Percentiles rank a stretch among this genome's conserved stretches.
These are phyloP conservation scores for Dioscorea dumetorum DNA, from an alignment of 106 monocot species.

Conservation along the genomic window DNA sequence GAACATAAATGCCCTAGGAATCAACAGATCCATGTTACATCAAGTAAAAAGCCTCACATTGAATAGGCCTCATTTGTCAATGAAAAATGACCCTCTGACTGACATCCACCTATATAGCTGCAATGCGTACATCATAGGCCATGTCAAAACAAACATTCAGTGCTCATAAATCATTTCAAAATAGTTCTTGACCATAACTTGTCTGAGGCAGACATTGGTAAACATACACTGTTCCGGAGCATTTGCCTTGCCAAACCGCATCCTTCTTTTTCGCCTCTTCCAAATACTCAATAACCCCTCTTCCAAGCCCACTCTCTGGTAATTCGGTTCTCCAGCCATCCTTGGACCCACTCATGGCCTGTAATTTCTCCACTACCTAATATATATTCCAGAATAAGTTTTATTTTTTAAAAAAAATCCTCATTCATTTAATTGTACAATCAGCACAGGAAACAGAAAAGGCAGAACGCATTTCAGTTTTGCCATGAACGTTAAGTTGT, in stretches of 20 bases:
- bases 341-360: conserved; percentile 53
- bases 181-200: no score
- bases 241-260: conserved; percentile 80
- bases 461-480: no score
- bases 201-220: background rate
- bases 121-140: background rate
- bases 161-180: no score
- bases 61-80: conserved; percentile 88
- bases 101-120: conserved; percentile 91
- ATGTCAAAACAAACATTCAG: no score
- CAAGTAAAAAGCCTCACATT: conserved; percentile 43
- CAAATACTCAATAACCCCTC: conserved; percentile 48
- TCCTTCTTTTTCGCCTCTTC: conserved; percentile 66
- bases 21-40: no score
- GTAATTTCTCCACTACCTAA: conserved; percentile 77
- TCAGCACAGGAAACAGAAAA: no score
- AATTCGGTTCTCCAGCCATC: conserved; percentile 65
- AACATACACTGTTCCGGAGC: conserved; percentile 97
- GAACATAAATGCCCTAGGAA: no score
- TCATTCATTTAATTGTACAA: no score
- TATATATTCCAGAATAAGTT: background rate
- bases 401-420: no score
- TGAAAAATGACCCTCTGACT: conserved; percentile 78
- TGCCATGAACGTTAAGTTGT: no score
- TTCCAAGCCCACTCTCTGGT: conserved; percentile 66